Conservation (phyloP, 164 flowering plant species). For the Aristolochia contorta region DNA sequence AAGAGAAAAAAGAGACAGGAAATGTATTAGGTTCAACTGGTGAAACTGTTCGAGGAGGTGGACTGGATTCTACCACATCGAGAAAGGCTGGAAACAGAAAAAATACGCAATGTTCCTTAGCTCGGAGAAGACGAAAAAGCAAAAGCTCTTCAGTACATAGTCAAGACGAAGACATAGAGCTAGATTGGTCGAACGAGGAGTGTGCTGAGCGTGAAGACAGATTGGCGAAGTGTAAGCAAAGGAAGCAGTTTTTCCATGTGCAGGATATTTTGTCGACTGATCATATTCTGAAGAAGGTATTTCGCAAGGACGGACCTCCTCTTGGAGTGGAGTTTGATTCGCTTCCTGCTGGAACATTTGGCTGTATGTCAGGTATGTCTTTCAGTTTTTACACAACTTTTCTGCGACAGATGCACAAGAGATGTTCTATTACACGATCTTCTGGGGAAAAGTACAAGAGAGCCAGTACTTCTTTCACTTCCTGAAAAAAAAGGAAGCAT, state of each 20-base stretch:
- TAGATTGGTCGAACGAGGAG: not conserved
- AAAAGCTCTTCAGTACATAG: slow-evolving; percentile 11
- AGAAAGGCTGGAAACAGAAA: slow-evolving; percentile 10
- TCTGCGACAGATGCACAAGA: no score
- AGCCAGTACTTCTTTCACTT: not conserved
- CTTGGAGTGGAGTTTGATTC: slow-evolving; percentile 70
- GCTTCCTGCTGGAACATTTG: slow-evolving; percentile 40
- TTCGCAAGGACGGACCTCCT: slow-evolving; percentile 83
- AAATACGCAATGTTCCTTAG: slow-evolving; percentile 3
- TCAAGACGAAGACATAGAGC: not conserved
- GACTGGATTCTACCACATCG: not conserved
- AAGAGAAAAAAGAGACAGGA: slow-evolving; percentile 25
- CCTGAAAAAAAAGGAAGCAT: not conserved
- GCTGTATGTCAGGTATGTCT: slow-evolving; percentile 21
- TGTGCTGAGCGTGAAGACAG: slow-evolving; percentile 3
- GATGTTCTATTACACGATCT: no score
- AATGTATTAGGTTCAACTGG: slow-evolving; percentile 6
- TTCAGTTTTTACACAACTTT: no score
- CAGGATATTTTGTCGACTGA: slow-evolving; percentile 49
- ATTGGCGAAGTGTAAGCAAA: slow-evolving; percentile 8
- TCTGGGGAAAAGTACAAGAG: not conserved
- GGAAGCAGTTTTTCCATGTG: slow-evolving; percentile 12
- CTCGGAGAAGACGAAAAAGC: slow-evolving; percentile 2
- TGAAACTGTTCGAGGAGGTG: slow-evolving; percentile 8
- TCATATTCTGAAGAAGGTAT: slow-evolving; percentile 47